Percentiles rank a stretch among this genome's conserved stretches.
Conservation (phyloP, 2,329 filamentous ascomycete genomes). For the Thelonectria blattea region DNA sequence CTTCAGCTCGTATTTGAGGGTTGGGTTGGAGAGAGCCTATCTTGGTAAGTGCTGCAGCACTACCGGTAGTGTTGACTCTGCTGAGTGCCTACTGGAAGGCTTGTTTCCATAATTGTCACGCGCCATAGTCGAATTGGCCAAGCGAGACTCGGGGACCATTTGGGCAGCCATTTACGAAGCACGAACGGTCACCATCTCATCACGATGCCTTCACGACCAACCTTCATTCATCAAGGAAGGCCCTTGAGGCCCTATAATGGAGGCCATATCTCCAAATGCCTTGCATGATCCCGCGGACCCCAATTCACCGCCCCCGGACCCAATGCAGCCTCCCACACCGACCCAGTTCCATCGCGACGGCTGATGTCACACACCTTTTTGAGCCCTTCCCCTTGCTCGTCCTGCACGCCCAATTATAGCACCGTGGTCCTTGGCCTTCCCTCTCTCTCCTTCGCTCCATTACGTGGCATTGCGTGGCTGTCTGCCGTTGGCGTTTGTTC, state of each 20-base stretch:
- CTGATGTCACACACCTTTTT: constrained; percentile 9
- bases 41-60: background rate
- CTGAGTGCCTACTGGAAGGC: too few species aligned
- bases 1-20: constrained; percentile 31
- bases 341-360: constrained; percentile 2
- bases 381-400: background rate
- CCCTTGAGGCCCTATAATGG: too few species aligned
- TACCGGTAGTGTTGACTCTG: too few species aligned
- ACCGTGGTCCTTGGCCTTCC: background rate
- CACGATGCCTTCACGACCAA: too few species aligned
- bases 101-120: too few species aligned
- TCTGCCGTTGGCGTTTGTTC: constrained; percentile 24
- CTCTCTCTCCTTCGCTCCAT: constrained; percentile 1
- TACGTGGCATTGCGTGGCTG: constrained; percentile 35
- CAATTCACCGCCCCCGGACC: constrained; percentile 10
- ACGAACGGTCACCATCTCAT: too few species aligned
- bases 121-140: too few species aligned
- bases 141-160: too few species aligned
- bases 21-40: background rate
- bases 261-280: background rate
- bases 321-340: constrained; percentile 11
- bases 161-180: too few species aligned
- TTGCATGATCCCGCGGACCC: constrained; percentile 6
- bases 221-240: too few species aligned
- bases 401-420: constrained; percentile 33